Conservation (phyloP, 2,329 filamentous ascomycete species). For the Exophiala sp. region DNA sequence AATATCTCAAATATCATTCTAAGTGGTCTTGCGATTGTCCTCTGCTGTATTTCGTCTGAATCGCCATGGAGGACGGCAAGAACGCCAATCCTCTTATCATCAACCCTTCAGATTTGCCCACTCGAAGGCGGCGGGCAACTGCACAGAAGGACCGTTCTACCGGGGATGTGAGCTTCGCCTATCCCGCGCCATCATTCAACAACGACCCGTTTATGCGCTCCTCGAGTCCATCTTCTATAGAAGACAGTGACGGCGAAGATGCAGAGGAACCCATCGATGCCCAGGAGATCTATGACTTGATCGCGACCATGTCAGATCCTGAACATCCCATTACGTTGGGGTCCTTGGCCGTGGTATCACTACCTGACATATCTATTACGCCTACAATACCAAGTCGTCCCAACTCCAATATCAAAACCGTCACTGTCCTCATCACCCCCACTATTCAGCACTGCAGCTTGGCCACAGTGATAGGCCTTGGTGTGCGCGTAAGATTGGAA, state of each 20-base stretch:
- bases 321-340: conserved; percentile 93
- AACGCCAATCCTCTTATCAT: conserved; percentile 94
- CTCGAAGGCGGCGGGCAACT: conserved; percentile 53
- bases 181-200: conserved; percentile 45
- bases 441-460: conserved; percentile 96
- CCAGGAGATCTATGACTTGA: conserved; percentile 95
- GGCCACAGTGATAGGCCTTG: conserved; percentile 91
- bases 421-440: conserved; percentile 84
- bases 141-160: conserved; percentile 40
- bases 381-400: conserved; percentile 56
- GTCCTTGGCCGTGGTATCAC: conserved; percentile 87
- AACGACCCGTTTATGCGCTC: conserved; percentile 44
- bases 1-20: no score
- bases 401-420: conserved; percentile 60
- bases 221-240: conserved; percentile 35
- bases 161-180: conserved; percentile 45
- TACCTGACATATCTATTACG: conserved; percentile 82
- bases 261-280: conserved; percentile 84
- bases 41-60: background rate
- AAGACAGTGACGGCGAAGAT: conserved; percentile 46
- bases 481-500: conserved; percentile 84
- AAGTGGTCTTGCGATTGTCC: no score
- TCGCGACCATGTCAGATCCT: conserved; percentile 89
- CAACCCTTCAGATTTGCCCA: conserved; percentile 80
- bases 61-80: conserved; percentile 29